Conservation (phyloP, 2,329 filamentous ascomycete genomes). For the Tolypocladium nubicola region DNA sequence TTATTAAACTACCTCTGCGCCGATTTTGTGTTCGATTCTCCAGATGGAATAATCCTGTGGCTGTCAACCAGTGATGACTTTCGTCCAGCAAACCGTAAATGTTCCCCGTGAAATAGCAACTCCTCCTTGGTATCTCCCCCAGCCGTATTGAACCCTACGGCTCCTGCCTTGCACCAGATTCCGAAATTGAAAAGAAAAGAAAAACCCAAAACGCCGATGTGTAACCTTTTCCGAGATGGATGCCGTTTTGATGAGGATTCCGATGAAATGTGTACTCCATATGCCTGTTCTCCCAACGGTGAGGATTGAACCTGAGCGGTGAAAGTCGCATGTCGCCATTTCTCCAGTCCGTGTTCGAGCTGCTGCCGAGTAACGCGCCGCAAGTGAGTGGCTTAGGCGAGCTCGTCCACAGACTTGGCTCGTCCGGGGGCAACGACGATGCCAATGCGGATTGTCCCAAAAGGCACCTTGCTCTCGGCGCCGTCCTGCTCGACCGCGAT, state of each 20-base stretch:
- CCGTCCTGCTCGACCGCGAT: slow-evolving; percentile 52
- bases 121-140: not conserved
- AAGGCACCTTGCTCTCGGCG: slow-evolving; percentile 23
- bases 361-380: not conserved
- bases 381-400: not conserved
- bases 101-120: not conserved
- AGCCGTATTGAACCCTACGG: not conserved
- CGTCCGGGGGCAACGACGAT: slow-evolving; percentile 9
- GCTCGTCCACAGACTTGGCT: not conserved
- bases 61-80: not conserved
- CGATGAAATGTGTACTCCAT: not conserved
- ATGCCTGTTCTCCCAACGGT: not conserved
- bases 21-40: not conserved
- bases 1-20: not conserved
- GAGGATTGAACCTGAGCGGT: not conserved
- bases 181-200: not conserved
- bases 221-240: not conserved
- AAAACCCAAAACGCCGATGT: too few species aligned
- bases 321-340: not conserved
- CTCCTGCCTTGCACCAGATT: not conserved
- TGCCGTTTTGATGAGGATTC: not conserved
- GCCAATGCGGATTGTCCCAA: slow-evolving; percentile 37
- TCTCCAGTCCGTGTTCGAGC: not conserved
- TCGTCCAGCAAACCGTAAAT: not conserved
- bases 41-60: not conserved